phyloP scores from a whole-genome alignment of 2,329 filamentous ascomycete genomes.

The Acrodontium crateriforme region DNA sequence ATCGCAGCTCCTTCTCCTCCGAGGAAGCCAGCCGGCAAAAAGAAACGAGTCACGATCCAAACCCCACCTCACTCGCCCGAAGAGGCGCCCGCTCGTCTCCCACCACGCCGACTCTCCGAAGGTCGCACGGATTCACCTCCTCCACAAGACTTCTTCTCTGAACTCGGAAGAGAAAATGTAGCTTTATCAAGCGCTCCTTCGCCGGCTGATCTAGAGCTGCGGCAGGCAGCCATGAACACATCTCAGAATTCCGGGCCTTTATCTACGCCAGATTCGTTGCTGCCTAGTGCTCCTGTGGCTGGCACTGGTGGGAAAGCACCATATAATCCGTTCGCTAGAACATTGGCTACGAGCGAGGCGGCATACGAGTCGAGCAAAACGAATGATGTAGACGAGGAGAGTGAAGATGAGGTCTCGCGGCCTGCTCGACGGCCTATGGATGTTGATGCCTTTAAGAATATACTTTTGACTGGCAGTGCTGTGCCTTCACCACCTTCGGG shows the following conservation, averaged over 20 bases:
- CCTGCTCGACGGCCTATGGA: slow-evolving; percentile 36
- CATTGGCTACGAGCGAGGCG: slow-evolving; percentile 17
- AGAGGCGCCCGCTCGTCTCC: slow-evolving; percentile 7
- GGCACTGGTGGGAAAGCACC: slow-evolving; percentile 12
- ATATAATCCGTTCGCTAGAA: slow-evolving; percentile 22
- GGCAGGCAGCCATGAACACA: not conserved
- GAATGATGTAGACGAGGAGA: slow-evolving; percentile 2
- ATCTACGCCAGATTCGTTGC: too few relatives aligned
- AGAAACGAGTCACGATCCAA: slow-evolving; percentile 18
- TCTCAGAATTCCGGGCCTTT: not conserved
- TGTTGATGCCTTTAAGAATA: slow-evolving; percentile 60
- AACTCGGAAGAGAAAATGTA: slow-evolving; percentile 7
- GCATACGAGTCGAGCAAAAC: slow-evolving; percentile 6
- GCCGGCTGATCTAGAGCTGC: slow-evolving; percentile 2
- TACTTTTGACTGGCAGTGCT: slow-evolving; percentile 58
- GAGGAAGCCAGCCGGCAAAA: slow-evolving; percentile 9
- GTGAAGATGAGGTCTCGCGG: slow-evolving; percentile 3
- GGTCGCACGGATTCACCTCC: slow-evolving; percentile 6
- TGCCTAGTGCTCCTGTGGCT: too few relatives aligned
- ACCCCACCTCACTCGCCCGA: slow-evolving; percentile 16
- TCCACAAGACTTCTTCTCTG: slow-evolving; percentile 10
- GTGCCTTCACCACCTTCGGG: slow-evolving; percentile 10
- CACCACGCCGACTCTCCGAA: slow-evolving; percentile 6
- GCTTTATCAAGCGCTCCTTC: slow-evolving; percentile 4
- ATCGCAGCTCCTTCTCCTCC: too few relatives aligned